Percentiles rank a stretch among this genome's conserved stretches.
Conservation (phyloP, 1,139 yeast genomes). For the Lipomyces yarrowii region DNA sequence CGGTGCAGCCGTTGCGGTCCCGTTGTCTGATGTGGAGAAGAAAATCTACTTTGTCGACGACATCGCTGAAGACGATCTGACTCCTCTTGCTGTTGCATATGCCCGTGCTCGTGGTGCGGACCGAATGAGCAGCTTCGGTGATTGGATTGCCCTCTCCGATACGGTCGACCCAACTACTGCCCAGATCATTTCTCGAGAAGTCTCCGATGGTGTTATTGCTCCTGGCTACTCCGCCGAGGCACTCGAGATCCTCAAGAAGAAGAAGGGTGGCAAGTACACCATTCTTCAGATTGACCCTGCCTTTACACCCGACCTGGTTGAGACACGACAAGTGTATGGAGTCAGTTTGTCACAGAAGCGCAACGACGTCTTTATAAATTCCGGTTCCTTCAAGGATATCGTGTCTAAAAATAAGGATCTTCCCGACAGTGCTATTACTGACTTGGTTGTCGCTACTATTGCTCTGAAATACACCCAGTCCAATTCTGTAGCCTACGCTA, state of each 20-base stretch:
- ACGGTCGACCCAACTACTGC: conserved; percentile 97
- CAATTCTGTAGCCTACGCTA: conserved; percentile 96
- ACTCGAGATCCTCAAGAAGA: conserved; percentile 79
- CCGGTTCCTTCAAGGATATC: conserved; percentile 85
- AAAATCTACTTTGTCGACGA: conserved; percentile 93
- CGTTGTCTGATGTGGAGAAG: conserved; percentile 87
- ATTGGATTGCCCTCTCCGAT: conserved; percentile 94
- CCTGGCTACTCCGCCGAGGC: conserved; percentile 96
- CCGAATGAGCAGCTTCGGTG: conserved; percentile 99
- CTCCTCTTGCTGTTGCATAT: conserved; percentile 96
- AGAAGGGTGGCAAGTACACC: conserved; percentile 97
- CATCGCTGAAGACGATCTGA: conserved; percentile 73
- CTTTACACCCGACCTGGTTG: conserved; percentile 77
- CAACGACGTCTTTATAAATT: conserved; percentile 93
- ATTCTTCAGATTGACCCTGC: conserved; percentile 94
- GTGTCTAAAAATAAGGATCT: conserved; percentile 83
- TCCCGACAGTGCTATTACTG: conserved; percentile 89
- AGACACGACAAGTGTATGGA: conserved; percentile 95
- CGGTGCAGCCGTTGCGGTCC: conserved; percentile 96
- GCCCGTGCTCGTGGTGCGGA: conserved; percentile 99
- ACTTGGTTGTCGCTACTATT: conserved; percentile 93
- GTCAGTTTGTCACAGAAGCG: conserved; percentile 94
- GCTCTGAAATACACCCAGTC: conserved; percentile 97
- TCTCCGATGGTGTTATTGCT: conserved; percentile 97
- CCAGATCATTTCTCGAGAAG: conserved; percentile 94